A percentile compares a stretch with the other conserved stretches of the same genome.
These are phyloP conservation scores for Hypericum androsaemum DNA, from an alignment of 345 rosid genomes.

Conservation along the genomic window DNA sequence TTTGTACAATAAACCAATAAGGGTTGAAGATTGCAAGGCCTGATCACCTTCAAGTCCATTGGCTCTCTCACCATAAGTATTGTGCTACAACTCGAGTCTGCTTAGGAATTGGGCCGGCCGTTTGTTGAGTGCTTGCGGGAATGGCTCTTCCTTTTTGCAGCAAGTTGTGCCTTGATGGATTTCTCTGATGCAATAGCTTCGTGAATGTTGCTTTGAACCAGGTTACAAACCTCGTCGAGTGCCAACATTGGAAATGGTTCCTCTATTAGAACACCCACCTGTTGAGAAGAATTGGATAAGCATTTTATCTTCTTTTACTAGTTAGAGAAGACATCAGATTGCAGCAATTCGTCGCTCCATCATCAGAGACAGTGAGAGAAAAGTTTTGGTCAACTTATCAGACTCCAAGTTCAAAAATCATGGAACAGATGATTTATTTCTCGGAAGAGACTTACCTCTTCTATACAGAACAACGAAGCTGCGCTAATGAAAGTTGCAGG, in stretches of 20 bases:
- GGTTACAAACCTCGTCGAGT: constrained; percentile 64
- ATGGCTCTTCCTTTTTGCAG: constrained; percentile 32
- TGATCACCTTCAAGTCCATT: no score
- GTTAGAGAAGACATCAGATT: no score
- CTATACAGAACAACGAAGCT: constrained; percentile 94
- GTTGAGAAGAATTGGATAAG: constrained; percentile 6
- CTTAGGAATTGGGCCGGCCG: constrained; percentile 51
- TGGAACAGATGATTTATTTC: no score
- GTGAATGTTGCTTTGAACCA: constrained; percentile 35
- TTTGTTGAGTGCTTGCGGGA: constrained; percentile 46
- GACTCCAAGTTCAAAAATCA: not conserved
- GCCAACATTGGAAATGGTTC: constrained; percentile 96
- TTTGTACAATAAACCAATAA: no score
- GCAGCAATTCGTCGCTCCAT: no score
- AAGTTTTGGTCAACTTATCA: no score
- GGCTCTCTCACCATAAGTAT: no score
- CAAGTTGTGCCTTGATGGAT: constrained; percentile 37
- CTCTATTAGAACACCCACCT: constrained; percentile 97
- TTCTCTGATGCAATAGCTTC: constrained; percentile 55
- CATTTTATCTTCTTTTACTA: no score
- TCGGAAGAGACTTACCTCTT: constrained; percentile 48
- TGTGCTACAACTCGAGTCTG: no score
- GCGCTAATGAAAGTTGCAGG: constrained; percentile 95
- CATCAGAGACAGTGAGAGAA: no score
- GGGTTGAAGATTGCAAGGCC: no score